Evolutionary conservation across 495 filamentous ascomycete genomes (phyloP).

Genomic region (Xylaria nigripes): DNA sequence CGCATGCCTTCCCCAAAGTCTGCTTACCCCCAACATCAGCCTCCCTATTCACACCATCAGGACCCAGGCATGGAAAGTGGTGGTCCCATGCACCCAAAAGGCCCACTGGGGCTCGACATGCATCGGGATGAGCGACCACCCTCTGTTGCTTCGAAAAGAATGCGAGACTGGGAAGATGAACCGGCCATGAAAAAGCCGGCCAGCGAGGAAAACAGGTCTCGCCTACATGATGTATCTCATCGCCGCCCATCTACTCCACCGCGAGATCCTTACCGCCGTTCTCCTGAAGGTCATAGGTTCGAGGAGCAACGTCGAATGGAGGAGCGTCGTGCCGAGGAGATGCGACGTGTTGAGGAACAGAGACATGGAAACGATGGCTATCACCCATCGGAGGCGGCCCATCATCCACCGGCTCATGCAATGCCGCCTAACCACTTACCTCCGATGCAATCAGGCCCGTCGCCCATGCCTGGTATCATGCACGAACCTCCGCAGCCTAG

Average conservation of each 20-base stretch:
- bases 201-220: constrained; percentile 77
- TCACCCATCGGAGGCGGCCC: constrained; percentile 83
- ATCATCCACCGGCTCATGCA: constrained; percentile 64
- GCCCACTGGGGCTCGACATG: constrained; percentile 34
- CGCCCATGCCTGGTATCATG: constrained; percentile 50
- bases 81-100: constrained; percentile 51
- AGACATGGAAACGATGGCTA: constrained; percentile 55
- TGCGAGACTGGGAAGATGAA: constrained; percentile 88
- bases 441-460: constrained; percentile 56
- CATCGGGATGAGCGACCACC: constrained; percentile 75
- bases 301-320: constrained; percentile 47
- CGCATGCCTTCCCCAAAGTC: constrained; percentile 76
- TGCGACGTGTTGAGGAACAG: constrained; percentile 51
- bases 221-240: constrained; percentile 73
- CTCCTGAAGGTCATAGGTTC: constrained; percentile 63
- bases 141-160: constrained; percentile 71
- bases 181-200: constrained; percentile 71
- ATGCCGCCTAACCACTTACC: constrained; percentile 62
- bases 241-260: constrained; percentile 68
- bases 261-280: constrained; percentile 60
- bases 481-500: constrained; percentile 47
- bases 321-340: constrained; percentile 42
- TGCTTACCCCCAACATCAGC: constrained; percentile 70
- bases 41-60: constrained; percentile 61
- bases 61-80: constrained; percentile 42